A percentile compares a stretch with the other conserved stretches of the same genome.
These are phyloP conservation scores for Alloascoidea hylecoeti DNA, from an alignment of 805 yeast species.

Conservation along the genomic window DNA sequence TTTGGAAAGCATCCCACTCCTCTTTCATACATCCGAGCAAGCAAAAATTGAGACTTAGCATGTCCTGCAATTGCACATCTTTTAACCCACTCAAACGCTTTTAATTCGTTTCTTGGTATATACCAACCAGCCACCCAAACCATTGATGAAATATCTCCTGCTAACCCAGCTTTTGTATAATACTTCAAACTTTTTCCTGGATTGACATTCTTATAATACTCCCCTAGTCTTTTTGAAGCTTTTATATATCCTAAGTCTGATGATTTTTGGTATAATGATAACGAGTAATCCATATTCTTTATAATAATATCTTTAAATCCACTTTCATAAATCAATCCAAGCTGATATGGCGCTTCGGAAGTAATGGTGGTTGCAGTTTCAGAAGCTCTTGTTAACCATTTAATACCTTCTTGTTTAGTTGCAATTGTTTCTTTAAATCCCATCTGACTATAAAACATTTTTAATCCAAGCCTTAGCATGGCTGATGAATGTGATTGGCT, in stretches of 20 bases:
- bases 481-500: slow-evolving; percentile 90
- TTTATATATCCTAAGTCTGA: slow-evolving; percentile 79
- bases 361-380: slow-evolving; percentile 73
- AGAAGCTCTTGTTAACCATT: slow-evolving; percentile 84
- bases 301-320: slow-evolving; percentile 85
- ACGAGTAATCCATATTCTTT: slow-evolving; percentile 70
- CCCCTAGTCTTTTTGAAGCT: slow-evolving; percentile 70
- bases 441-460: slow-evolving; percentile 74
- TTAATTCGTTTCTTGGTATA: slow-evolving; percentile 61
- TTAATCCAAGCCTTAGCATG: slow-evolving; percentile 82
- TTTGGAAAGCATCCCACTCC: slow-evolving; percentile 76
- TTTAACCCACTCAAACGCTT: slow-evolving; percentile 91
- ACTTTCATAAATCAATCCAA: slow-evolving; percentile 67
- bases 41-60: slow-evolving; percentile 74
- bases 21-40: slow-evolving; percentile 71
- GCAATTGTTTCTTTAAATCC: slow-evolving; percentile 53
- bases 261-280: slow-evolving; percentile 74
- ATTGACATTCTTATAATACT: slow-evolving; percentile 78
- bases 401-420: slow-evolving; percentile 75
- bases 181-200: slow-evolving; percentile 79
- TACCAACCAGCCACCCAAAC: slow-evolving; percentile 95
- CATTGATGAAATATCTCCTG: slow-evolving; percentile 85
- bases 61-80: slow-evolving; percentile 66
- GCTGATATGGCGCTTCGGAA: slow-evolving; percentile 89
- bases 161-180: slow-evolving; percentile 79